Percentiles rank a stretch among this genome's conserved stretches.
phyloP scores from a whole-genome alignment of 306 rosid genomes.

The Calophaca sinica region DNA sequence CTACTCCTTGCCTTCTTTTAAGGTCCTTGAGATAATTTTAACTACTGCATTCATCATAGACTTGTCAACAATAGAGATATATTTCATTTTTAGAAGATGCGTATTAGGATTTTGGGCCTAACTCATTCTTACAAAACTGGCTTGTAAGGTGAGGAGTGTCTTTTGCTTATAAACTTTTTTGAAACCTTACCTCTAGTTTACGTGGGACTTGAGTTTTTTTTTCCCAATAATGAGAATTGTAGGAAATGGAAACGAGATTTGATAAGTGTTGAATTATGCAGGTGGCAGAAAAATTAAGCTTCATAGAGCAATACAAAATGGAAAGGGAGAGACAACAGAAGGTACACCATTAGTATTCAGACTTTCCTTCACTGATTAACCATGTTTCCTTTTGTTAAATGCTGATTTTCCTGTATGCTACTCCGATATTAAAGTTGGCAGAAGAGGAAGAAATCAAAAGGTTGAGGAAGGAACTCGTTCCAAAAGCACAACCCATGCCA shows the following conservation, averaged over 20 bases:
- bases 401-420: constrained; percentile 17
- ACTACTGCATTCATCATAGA: background rate
- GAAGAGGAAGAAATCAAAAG: constrained; percentile 90
- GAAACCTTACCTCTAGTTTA: no score
- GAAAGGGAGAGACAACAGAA: constrained; percentile 81
- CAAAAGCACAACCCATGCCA: constrained; percentile 99
- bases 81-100: background rate
- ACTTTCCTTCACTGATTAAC: constrained; percentile 6
- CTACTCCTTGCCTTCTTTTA: background rate
- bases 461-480: constrained; percentile 82
- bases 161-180: no score
- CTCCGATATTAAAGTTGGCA: constrained; percentile 55
- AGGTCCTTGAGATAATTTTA: constrained; percentile 9
- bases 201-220: no score
- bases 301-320: constrained; percentile 82
- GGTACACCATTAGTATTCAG: constrained; percentile 50
- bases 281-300: constrained; percentile 79
- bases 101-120: no score
- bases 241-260: constrained; percentile 1
- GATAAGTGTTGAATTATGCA: constrained; percentile 42
- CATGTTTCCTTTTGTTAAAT: background rate
- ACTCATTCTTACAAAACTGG: no score
- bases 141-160: no score
- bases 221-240: background rate
- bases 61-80: background rate